Evolutionary conservation across 495 filamentous ascomycete species (phyloP), one percentile per base, ranked within the genome.

Genomic region (Aspergillus mulundensis): DNA sequence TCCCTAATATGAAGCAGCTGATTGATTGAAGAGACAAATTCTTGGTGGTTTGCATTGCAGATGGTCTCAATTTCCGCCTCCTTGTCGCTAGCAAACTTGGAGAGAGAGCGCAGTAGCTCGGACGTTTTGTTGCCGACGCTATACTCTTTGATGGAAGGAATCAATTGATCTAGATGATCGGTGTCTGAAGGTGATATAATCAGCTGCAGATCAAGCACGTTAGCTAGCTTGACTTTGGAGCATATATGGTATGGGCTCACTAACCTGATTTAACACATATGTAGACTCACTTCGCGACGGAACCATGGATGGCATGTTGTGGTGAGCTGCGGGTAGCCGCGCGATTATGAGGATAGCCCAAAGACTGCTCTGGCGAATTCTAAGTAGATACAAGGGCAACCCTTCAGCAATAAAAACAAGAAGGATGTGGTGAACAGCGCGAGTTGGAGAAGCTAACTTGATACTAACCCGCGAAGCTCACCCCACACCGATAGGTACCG

Each of bases 91-190:
- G 92, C 87, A 70, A 96, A 92, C 46, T 84, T 82, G 14, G 84
- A 81, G 32, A 99, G 75, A 50, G 85, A 84, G 55, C 91, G 87
- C 48, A 91, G 76, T 42, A 99, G 86, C 50, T 85, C 81, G 19
- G 79, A 76, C 7, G 88, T 85, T 45, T 88, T 83, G 50, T 86
- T 84, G n/a, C 87, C 86, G 46, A 83, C 76, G 45, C 88, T 87
- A 60, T 89, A 90, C 79, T 96, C 91, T 75, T 88, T 90, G 43
- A 99, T 87, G 0, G 91, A 90, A 14, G 91, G 90, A 19, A 97
- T 92, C 50, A 97, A 75, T 67, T 96, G 94, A 64, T 97, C 93
- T 51, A 97, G 85, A 64, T 96, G 96, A 58, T 99, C 94, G 53
- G 84, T 82, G 57, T 97, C 95, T 6, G 90, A 92, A 19, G 92